These are phyloP conservation scores for Chlorella vulgaris DNA, from an alignment of 139 green algal species.

Conservation along the genomic window DNA sequence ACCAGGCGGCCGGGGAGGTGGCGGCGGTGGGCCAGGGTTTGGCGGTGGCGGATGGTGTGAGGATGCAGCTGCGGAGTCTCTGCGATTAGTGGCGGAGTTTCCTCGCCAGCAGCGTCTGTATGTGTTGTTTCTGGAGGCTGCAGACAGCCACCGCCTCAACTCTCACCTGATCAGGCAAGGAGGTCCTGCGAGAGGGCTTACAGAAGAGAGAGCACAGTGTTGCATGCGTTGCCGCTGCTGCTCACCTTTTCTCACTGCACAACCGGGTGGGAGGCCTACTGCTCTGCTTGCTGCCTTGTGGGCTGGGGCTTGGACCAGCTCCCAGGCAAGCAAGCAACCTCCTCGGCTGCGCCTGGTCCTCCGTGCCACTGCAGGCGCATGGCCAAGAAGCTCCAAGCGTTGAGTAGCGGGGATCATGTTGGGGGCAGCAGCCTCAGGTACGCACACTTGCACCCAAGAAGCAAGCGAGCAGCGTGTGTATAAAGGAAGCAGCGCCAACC, in stretches of 20 bases:
- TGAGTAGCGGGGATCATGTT: neutral
- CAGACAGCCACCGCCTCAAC: constrained; percentile 60
- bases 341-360: no score
- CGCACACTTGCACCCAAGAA: no score
- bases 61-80: constrained; percentile 19
- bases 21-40: neutral
- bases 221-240: neutral
- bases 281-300: neutral
- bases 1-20: neutral
- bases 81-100: constrained; percentile 51
- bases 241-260: no score
- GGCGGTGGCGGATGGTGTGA: constrained; percentile 10
- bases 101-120: constrained; percentile 56
- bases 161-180: constrained; percentile 35
- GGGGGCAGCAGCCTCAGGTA: no score
- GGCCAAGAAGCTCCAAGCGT: constrained; percentile 37
- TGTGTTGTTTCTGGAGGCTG: constrained; percentile 66
- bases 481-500: no score
- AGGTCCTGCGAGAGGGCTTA: no score
- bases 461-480: no score
- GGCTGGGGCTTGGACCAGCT: no score
- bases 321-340: no score
- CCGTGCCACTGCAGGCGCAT: constrained; percentile 43
- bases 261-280: no score
- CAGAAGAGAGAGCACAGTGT: neutral